Evolutionary conservation across 148 eudicot species (phyloP).

Genomic region (Dysphania ambrosioides): DNA sequence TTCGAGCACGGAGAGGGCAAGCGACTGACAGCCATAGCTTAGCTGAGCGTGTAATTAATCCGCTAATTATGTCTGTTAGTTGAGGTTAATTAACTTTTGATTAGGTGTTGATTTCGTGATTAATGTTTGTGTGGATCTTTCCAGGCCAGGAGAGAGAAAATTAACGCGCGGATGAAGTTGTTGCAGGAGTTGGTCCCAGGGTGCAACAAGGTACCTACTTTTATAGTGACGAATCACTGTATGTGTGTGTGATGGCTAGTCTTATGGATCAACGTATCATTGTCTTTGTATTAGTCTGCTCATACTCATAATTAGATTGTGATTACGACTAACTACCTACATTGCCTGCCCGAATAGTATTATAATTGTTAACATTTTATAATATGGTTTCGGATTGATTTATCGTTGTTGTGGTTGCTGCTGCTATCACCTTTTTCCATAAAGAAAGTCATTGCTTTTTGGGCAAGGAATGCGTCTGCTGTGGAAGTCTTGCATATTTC

Average conservation of each 20-base stretch:
- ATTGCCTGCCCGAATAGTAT: no score
- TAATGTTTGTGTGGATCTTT: slow-evolving; percentile 7
- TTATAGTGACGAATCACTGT: no score
- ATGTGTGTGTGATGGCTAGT: background rate
- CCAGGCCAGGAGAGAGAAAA: slow-evolving; percentile 97
- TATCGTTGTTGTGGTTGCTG: slow-evolving; percentile 37
- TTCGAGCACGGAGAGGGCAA: slow-evolving; percentile 93
- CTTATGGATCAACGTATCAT: background rate
- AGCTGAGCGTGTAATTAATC: slow-evolving; percentile 77
- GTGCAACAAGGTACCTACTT: slow-evolving; percentile 93
- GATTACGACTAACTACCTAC: slow-evolving; percentile 1
- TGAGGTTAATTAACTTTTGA: background rate
- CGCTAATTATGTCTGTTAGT: background rate
- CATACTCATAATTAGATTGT: background rate
- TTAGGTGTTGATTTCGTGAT: slow-evolving; percentile 13
- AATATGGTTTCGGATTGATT: background rate
- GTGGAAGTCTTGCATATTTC: slow-evolving; percentile 25
- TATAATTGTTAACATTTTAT: no score
- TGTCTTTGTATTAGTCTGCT: no score
- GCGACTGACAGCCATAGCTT: slow-evolving; percentile 99
- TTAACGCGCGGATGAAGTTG: slow-evolving; percentile 95
- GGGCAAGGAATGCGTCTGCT: slow-evolving; percentile 32
- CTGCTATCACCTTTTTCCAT: slow-evolving; percentile 52
- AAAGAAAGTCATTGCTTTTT: slow-evolving; percentile 36
- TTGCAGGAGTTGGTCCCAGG: slow-evolving; percentile 98